These are phyloP conservation scores for Tricholoma bakamatsutake DNA, from an alignment of 768 basidiomycete species.

Conservation along the genomic window DNA sequence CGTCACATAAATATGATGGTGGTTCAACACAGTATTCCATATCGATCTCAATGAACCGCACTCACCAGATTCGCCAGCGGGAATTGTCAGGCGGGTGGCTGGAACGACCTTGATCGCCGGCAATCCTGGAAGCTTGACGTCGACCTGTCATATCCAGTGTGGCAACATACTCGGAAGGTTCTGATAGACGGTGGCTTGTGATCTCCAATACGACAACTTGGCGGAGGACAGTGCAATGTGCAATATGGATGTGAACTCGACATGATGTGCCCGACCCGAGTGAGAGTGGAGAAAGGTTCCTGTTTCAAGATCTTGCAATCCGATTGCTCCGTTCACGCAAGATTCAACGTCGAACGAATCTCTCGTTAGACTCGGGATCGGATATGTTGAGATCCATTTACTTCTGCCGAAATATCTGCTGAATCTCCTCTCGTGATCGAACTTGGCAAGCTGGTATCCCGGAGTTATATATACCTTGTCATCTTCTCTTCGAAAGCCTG, in stretches of 20 bases:
- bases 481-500: background rate
- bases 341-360: background rate
- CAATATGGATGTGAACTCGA: no score
- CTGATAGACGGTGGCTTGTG: background rate
- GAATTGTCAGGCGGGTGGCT: background rate
- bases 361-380: background rate
- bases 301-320: background rate
- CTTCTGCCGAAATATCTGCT: background rate
- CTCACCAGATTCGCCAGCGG: background rate
- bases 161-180: background rate
- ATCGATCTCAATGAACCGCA: background rate
- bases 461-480: background rate
- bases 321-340: background rate
- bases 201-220: background rate
- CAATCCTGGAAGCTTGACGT: background rate
- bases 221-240: no score
- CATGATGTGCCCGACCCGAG: no score
- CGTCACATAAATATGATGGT: background rate
- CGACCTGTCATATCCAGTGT: background rate
- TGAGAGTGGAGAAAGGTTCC: no score
- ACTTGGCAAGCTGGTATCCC: background rate
- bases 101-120: background rate
- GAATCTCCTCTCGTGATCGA: background rate
- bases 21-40: background rate
- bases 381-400: background rate